A percentile compares a stretch with the other conserved stretches of the same genome.
phyloP scores from a whole-genome alignment of 345 rosid species.

The Microthlaspi erraticum region DNA sequence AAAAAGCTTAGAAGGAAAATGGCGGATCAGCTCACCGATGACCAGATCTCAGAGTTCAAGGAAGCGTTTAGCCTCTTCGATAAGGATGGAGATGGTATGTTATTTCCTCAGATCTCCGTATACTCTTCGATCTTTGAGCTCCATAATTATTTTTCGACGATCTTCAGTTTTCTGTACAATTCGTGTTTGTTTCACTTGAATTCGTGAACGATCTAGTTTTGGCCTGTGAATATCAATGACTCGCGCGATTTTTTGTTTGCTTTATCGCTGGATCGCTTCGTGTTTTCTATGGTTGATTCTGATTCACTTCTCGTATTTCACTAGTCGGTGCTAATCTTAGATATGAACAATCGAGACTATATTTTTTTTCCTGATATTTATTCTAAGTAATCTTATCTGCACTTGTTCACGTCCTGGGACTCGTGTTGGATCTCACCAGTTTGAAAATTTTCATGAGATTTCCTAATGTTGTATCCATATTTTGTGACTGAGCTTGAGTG shows the following conservation, averaged over 20 bases:
- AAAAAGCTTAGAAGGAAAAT: constrained; percentile 32
- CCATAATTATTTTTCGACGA: background rate
- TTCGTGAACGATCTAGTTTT: constrained; percentile 28
- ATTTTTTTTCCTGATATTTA: too few relatives aligned
- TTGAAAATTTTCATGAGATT: background rate
- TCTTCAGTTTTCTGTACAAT: background rate
- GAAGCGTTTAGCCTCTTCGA: constrained; percentile 52
- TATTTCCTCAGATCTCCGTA: constrained; percentile 28
- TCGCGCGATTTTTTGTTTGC: constrained; percentile 19
- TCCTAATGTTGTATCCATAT: background rate
- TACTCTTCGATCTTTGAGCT: constrained; percentile 1
- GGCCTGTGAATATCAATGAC: background rate
- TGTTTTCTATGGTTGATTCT: background rate
- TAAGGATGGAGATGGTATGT: constrained; percentile 63
- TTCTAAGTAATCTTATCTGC: too few relatives aligned
- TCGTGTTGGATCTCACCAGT: background rate
- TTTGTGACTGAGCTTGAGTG: background rate
- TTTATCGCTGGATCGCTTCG: background rate
- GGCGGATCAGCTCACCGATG: constrained; percentile 64
- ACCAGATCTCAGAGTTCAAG: constrained; percentile 58
- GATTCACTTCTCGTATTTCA: constrained; percentile 22
- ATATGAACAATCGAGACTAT: background rate
- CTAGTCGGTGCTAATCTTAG: background rate
- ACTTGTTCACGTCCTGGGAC: background rate
- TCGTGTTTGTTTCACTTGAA: constrained; percentile 22